These are phyloP conservation scores for Solanum pimpinellifolium DNA, from an alignment of 257 asterid species.

Conservation along the genomic window DNA sequence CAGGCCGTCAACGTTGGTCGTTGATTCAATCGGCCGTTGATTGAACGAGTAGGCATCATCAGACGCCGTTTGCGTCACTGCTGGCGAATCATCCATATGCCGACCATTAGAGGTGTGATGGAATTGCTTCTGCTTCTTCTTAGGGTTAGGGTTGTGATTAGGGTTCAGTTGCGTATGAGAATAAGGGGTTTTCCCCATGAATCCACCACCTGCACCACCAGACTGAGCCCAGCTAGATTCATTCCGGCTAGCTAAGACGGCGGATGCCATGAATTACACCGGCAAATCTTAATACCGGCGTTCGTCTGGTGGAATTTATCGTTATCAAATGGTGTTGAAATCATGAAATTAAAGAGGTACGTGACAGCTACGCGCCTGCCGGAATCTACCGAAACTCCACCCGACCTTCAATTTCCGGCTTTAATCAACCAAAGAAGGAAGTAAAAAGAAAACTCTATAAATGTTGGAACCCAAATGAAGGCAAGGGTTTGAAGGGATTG, in stretches of 20 bases:
- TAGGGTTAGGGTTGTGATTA: slow-evolving; percentile 58
- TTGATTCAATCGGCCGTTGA: slow-evolving; percentile 34
- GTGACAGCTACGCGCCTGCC: slow-evolving; percentile 15
- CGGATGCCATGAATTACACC: slow-evolving; percentile 76
- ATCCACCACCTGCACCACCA: slow-evolving; percentile 26
- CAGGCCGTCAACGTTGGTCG: slow-evolving; percentile 33
- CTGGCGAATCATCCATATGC: slow-evolving; percentile 36
- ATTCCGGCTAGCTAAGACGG: slow-evolving; percentile 76
- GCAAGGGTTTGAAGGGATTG: slow-evolving; percentile 55
- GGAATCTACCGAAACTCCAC: background rate
- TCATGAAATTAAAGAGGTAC: slow-evolving; percentile 27
- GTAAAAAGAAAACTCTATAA: background rate
- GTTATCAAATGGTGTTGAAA: slow-evolving; percentile 3
- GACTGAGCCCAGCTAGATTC: slow-evolving; percentile 77
- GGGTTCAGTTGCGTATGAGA: slow-evolving; percentile 46
- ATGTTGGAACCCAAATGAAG: background rate
- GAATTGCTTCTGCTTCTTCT: slow-evolving; percentile 71
- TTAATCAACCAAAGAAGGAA: background rate
- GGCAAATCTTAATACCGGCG: slow-evolving; percentile 30
- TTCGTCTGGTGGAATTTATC: slow-evolving; percentile 24
- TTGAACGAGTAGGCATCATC: slow-evolving; percentile 91
- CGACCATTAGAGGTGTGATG: slow-evolving; percentile 39
- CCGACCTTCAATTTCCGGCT: slow-evolving; percentile 7
- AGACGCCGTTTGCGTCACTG: slow-evolving; percentile 67
- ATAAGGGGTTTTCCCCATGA: slow-evolving; percentile 75